A percentile compares a stretch with the other conserved stretches of the same genome.
phyloP scores from a whole-genome alignment of 1,284 basidiomycete species.

The Athelia psychrophila region DNA sequence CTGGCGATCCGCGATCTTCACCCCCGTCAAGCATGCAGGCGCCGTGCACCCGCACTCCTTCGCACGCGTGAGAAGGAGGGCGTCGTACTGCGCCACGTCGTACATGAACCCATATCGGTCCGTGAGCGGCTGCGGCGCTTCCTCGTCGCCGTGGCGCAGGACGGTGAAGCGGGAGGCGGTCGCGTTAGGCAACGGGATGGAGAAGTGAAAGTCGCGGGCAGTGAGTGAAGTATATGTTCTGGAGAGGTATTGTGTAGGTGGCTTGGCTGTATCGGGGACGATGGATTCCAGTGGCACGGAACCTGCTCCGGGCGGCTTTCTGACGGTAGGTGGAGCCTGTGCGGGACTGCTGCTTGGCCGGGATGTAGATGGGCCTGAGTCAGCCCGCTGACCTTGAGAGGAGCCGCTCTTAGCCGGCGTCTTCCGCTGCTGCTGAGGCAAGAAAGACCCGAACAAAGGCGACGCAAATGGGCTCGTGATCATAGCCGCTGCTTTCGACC shows the following conservation, averaged over 20 bases:
- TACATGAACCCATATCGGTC: constrained; percentile 97
- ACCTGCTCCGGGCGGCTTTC: constrained; percentile 37
- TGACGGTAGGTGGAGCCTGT: constrained; percentile 16
- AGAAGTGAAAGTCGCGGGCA: constrained; percentile 64
- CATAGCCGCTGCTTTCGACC: constrained; percentile 26
- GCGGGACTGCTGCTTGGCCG: constrained; percentile 9
- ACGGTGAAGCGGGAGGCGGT: constrained; percentile 49
- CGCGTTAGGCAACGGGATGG: constrained; percentile 56
- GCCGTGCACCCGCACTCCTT: constrained; percentile 72
- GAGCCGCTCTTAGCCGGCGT: constrained; percentile 23
- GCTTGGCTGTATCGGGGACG: constrained; percentile 80
- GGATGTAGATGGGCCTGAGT: constrained; percentile 8
- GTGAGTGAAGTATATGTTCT: constrained; percentile 70
- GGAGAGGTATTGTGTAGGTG: constrained; percentile 81
- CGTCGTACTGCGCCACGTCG: constrained; percentile 78
- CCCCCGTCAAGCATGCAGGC: constrained; percentile 82
- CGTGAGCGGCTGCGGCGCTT: constrained; percentile 68
- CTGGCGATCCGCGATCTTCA: constrained; percentile 80
- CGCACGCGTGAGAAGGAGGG: constrained; percentile 72
- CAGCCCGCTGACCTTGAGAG: constrained; percentile 1
- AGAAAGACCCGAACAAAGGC: constrained; percentile 58
- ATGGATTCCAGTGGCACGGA: constrained; percentile 92
- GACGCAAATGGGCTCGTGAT: constrained; percentile 40
- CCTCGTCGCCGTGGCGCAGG: constrained; percentile 50
- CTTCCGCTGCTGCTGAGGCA: constrained; percentile 49